Evolutionary conservation across 495 filamentous ascomycete genomes (phyloP), one percentile per base, ranked within the genome.

Genomic region (Penicillium roqueforti): DNA sequence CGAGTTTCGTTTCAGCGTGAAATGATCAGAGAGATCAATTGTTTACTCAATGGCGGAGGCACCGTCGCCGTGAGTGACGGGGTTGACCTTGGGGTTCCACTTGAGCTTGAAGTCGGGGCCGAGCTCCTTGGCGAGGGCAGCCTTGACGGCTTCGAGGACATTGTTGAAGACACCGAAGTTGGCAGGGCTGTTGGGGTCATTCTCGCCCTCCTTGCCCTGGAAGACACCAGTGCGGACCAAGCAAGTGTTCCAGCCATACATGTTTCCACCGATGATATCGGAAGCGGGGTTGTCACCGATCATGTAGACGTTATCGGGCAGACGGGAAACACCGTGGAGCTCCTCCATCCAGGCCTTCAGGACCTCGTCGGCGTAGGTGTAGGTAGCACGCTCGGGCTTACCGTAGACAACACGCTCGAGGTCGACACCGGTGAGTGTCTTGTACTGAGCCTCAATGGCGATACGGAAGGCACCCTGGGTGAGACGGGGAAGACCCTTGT

Each of bases 341-440:
- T 81, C 67, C 48, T 87, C 85, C 86, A 89, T 89, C 87, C 86
- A 91, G 44, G 78, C 77, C 22, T 80, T 74, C 40, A 89, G 79
- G 10, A 89, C 86, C 68, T 88, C 86, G 51, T 90, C 87, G 47
- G 87, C 87, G 71, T 88, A 91, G 67, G 84, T 87, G 80, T 90
- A 90, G 22, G 87, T 89, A 20, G 87, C 87, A 47, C 80, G 69
- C 71, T 91, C 87, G 36, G 87, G 87, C 78, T 91, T 91, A 61
- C 87, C 87, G 71, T 90, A 91, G 51, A 91, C 84, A n/a, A 87
- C 83, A 74, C 87, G 87, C 80, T 90, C 87, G 11, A 91, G 79
- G 41, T 89, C 87, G 2, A 78, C 75, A 45, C 87, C 87, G 0
- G 87, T 88, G 43, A 88, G 69, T 19, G 86, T 79, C 69, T 86